Base-by-base conservation (phyloP, 768 basidiomycete genomes). In the Cyclocybe aegerita region DNA sequence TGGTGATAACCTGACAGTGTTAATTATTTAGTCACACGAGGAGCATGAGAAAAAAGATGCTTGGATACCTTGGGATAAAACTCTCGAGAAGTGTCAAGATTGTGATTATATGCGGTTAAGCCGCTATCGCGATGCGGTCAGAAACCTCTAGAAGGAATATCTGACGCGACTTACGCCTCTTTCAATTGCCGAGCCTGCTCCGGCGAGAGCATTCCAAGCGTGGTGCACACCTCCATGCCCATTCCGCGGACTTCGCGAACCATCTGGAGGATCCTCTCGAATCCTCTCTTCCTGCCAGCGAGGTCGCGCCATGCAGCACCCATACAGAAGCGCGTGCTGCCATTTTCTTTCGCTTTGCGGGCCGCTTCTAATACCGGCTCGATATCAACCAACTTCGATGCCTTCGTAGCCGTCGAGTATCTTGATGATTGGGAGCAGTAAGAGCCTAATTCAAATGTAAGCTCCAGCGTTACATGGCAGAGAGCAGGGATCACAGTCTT, bases 161-260 rank as follows among this genome's bases (percentile, higher is more conserved):
- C 36, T 16, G 55, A 32, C n/a, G 37, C 34, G 31, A 71, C 87
- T 57, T 67, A 91, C 90, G 96, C 96, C 73, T 94, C 86, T 68
- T 98, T 98, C 54, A 99, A 77, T 60, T 87, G 87, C 55, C 75
- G 75, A 17, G 96, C 96, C 70, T 99, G 96, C 51, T 94, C 93
- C 16, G 94, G 90, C 9, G 85, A 83, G 41, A 99, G 78, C 96
- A 99, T 98, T 40, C 96, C 96, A 30, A 99, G 82, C 4, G 96
- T 99, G 37, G 96, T 98, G 75, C 96, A 99, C 17, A 99, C 96
- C 71, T 99, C 96, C 96, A 99, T 97, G 36, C 88, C 95, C 91
- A 98, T 94, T 14, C 82, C 90, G 56, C 95, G 85, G 66, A 93
- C 85, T 68, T 91, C 81, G 33, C 79, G 77, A 50, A 98, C 95